These are phyloP conservation scores for Nicotiana paniculata DNA, from an alignment of 257 asterid genomes.

Conservation along the genomic window DNA sequence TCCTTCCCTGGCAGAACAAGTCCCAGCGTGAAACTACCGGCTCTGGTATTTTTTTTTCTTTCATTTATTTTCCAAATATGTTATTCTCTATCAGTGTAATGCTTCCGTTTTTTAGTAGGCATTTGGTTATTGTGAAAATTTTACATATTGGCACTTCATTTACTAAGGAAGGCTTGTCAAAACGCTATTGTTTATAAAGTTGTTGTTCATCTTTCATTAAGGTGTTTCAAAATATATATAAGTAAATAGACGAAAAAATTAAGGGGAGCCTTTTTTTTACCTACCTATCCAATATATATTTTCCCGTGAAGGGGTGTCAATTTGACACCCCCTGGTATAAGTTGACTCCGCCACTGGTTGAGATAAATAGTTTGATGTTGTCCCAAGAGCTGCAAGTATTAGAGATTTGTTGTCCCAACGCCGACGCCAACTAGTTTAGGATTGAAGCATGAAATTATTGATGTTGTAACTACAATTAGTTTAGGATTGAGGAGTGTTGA, in stretches of 20 bases:
- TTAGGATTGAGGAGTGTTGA: not conserved
- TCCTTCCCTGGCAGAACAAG: slow-evolving; percentile 93
- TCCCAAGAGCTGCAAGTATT: not conserved
- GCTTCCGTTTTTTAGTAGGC: not conserved
- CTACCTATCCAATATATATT: too few species aligned
- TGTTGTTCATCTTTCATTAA: not conserved
- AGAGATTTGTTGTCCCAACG: not conserved
- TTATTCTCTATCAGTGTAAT: not conserved
- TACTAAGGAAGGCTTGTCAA: not conserved
- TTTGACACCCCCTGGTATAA: too few species aligned
- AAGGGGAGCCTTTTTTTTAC: too few species aligned
- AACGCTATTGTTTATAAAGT: not conserved
- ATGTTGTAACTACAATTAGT: not conserved
- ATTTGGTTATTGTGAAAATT: not conserved
- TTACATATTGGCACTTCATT: not conserved
- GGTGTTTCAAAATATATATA: too few species aligned
- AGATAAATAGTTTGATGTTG: not conserved
- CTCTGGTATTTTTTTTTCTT: slow-evolving; percentile 47
- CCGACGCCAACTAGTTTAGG: not conserved
- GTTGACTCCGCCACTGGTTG: too few species aligned
- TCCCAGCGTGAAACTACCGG: slow-evolving; percentile 94
- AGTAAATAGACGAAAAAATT: too few species aligned
- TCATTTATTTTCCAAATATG: not conserved
- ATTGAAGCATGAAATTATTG: not conserved
- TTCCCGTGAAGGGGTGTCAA: too few species aligned